Conservation (phyloP, 306 rosid species). For the Quercus ilex region DNA sequence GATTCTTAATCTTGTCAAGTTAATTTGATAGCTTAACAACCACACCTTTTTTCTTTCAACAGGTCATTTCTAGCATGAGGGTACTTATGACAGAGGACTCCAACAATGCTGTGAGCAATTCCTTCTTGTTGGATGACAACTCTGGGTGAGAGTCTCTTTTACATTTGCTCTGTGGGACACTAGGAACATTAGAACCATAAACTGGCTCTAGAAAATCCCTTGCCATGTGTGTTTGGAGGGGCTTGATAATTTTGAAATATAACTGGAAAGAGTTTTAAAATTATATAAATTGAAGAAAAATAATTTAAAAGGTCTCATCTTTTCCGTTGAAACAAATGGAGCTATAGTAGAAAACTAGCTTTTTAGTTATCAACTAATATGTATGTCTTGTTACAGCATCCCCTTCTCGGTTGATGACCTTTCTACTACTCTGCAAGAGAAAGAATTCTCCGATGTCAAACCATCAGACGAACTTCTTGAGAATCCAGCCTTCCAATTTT, state of each 20-base stretch:
- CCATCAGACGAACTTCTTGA: slow-evolving; percentile 81
- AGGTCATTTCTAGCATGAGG: slow-evolving; percentile 96
- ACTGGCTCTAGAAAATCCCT: neutral
- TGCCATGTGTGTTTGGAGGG: neutral
- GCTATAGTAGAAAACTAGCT: neutral
- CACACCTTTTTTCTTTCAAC: slow-evolving; percentile 26
- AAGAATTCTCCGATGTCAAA: slow-evolving; percentile 82
- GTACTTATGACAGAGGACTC: slow-evolving; percentile 99
- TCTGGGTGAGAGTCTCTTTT: slow-evolving; percentile 62
- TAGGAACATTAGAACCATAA: neutral
- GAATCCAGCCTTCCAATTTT: slow-evolving; percentile 91
- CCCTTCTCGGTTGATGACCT: slow-evolving; percentile 98
- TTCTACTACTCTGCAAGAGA: slow-evolving; percentile 76
- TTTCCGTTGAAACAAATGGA: neutral
- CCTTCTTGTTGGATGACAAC: slow-evolving; percentile 96
- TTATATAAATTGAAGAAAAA: neutral
- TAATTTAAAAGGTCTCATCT: neutral
- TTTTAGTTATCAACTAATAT: neutral
- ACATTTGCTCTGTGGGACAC: neutral
- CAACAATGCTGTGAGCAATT: slow-evolving; percentile 84
- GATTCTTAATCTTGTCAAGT: neutral
- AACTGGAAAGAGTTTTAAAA: neutral
- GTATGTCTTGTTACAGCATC: slow-evolving; percentile 52
- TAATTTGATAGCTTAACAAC: slow-evolving; percentile 20
- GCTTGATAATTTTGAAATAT: neutral